Evolutionary conservation across 805 yeast species (phyloP).

Genomic region (Starmerella floris): DNA sequence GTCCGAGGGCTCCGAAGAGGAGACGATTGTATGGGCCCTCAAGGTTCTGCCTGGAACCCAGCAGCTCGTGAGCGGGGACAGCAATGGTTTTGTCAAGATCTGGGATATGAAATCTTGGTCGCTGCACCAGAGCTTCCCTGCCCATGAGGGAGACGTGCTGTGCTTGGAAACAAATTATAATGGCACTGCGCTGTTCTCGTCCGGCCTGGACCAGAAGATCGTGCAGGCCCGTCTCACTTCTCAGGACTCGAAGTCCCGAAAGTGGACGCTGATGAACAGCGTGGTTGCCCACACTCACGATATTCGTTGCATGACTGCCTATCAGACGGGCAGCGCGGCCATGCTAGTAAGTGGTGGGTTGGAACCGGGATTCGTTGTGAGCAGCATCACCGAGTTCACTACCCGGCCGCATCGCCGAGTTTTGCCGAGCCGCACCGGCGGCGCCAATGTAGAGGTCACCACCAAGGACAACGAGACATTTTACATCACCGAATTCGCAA

Average conservation of each 20-base stretch:
- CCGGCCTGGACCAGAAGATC: slow-evolving; percentile 89
- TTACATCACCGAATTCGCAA: slow-evolving; percentile 64
- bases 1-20: slow-evolving; percentile 27
- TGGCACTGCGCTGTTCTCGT: slow-evolving; percentile 61
- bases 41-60: slow-evolving; percentile 43
- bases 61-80: slow-evolving; percentile 89
- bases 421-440: background rate
- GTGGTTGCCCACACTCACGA: slow-evolving; percentile 77
- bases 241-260: slow-evolving; percentile 27
- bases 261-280: slow-evolving; percentile 68
- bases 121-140: slow-evolving; percentile 62
- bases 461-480: slow-evolving; percentile 29
- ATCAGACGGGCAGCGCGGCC: slow-evolving; percentile 49
- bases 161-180: slow-evolving; percentile 34
- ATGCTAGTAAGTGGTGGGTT: slow-evolving; percentile 44
- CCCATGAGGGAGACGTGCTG: slow-evolving; percentile 85
- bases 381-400: slow-evolving; percentile 50
- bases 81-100: slow-evolving; percentile 83
- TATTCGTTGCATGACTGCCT: slow-evolving; percentile 60
- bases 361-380: slow-evolving; percentile 33
- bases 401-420: slow-evolving; percentile 46
- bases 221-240: slow-evolving; percentile 47
- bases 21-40: slow-evolving; percentile 81
- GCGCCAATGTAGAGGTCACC: slow-evolving; percentile 38
- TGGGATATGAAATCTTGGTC: slow-evolving; percentile 80